Evolutionary conservation across 1,284 basidiomycete species (phyloP).

Genomic region (Ganoderma multipileum): DNA sequence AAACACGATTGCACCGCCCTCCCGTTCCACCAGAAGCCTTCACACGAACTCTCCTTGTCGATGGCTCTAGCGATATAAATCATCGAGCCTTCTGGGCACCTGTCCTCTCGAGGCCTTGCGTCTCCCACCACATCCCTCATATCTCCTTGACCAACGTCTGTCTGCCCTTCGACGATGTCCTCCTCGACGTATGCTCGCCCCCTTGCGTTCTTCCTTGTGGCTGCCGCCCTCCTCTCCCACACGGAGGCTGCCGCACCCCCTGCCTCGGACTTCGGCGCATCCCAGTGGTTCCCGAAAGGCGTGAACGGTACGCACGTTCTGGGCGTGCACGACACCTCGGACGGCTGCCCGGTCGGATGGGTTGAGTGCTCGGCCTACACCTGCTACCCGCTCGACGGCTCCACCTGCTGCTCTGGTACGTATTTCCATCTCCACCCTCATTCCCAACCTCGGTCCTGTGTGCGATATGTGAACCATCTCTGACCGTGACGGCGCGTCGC

Average conservation of each 20-base stretch:
- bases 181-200: background rate
- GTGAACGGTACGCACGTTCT: background rate
- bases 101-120: background rate
- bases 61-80: background rate
- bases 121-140: background rate
- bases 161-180: background rate
- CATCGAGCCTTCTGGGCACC: background rate
- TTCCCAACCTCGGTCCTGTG: background rate
- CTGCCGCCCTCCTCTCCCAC: constrained; percentile 4
- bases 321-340: background rate
- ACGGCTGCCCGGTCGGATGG: constrained; percentile 27
- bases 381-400: constrained; percentile 30
- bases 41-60: background rate
- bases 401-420: constrained; percentile 28
- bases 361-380: constrained; percentile 21
- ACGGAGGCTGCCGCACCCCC: constrained; percentile 2
- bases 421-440: background rate
- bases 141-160: background rate
- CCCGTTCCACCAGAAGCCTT: background rate
- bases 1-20: background rate
- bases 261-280: background rate
- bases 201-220: background rate
- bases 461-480: background rate
- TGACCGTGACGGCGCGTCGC: background rate
- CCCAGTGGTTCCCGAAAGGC: background rate